Percentiles rank a stretch among this genome's conserved stretches.
These are phyloP conservation scores for Dicorynia guianensis DNA, from an alignment of 306 rosid genomes.

Conservation along the genomic window DNA sequence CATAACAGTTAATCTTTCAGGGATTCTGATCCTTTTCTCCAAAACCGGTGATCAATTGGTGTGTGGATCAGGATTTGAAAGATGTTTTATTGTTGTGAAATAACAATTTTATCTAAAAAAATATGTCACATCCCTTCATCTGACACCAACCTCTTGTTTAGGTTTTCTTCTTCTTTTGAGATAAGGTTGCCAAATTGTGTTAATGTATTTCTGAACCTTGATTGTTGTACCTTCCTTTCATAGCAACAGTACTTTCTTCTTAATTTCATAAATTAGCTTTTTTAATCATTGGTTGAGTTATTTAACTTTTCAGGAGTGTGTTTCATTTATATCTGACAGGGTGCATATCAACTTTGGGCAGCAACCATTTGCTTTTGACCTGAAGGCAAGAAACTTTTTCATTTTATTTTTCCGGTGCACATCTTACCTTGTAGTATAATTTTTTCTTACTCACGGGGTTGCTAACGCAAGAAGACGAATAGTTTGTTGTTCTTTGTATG, in stretches of 20 bases:
- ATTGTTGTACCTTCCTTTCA: background rate
- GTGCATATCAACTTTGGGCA: slow-evolving; percentile 96
- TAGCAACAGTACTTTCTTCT: background rate
- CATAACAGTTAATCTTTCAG: background rate
- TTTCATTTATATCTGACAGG: slow-evolving; percentile 67
- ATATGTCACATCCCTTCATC: background rate
- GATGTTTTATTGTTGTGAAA: background rate
- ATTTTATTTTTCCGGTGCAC: background rate
- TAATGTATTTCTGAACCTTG: background rate
- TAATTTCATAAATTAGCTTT: slow-evolving; percentile 31
- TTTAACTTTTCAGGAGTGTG: slow-evolving; percentile 43
- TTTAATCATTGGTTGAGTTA: slow-evolving; percentile 38
- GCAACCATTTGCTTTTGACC: slow-evolving; percentile 85
- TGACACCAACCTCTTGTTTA: background rate
- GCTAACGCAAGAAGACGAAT: slow-evolving; percentile 7
- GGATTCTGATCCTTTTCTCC: background rate
- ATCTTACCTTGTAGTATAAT: background rate
- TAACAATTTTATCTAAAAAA: background rate
- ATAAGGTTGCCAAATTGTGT: slow-evolving; percentile 2
- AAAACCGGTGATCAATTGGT: background rate
- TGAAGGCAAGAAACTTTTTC: slow-evolving; percentile 60
- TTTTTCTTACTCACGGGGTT: background rate
- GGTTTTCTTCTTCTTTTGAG: slow-evolving; percentile 17
- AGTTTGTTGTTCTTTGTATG: background rate
- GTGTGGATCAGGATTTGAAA: no score